Conservation (phyloP, 495 filamentous ascomycete species). For the Coniosporium apollinis region DNA sequence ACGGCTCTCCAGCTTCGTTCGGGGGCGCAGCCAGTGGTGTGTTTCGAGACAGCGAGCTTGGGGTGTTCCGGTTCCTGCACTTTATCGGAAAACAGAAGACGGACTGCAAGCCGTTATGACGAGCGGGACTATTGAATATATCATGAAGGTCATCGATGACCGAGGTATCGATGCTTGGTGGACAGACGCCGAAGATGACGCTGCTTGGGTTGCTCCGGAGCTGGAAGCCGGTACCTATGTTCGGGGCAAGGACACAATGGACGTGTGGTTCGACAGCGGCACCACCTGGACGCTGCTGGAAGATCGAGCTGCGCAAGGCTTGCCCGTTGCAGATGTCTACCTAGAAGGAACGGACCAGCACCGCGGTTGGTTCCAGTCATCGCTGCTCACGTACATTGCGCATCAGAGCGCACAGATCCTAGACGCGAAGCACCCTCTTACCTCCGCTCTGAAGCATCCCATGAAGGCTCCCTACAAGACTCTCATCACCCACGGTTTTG, state of each 20-base stretch:
- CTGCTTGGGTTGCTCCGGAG: conserved; percentile 50
- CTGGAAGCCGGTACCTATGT: conserved; percentile 35
- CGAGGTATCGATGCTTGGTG: conserved; percentile 87
- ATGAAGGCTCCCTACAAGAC: conserved; percentile 54
- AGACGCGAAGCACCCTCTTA: neutral
- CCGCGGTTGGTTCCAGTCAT: conserved; percentile 98
- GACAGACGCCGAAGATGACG: conserved; percentile 57
- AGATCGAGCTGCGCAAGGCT: neutral
- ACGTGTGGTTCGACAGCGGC: conserved; percentile 98
- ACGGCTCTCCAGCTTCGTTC: conserved; percentile 67
- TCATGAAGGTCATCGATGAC: conserved; percentile 59
- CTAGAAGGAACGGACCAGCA: conserved; percentile 92
- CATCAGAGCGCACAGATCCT: conserved; percentile 27
- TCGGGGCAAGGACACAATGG: conserved; percentile 93
- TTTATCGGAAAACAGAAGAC: conserved; percentile 48
- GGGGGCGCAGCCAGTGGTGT: conserved; percentile 88
- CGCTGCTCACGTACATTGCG: conserved; percentile 71
- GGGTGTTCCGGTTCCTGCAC: conserved; percentile 87
- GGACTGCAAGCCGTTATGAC: conserved; percentile 51
- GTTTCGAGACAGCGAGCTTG: conserved; percentile 95
- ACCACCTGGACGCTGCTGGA: conserved; percentile 69
- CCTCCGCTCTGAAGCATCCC: conserved; percentile 20
- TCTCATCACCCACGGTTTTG: conserved; percentile 90
- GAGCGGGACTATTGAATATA: conserved; percentile 64
- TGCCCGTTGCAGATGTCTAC: conserved; percentile 69